phyloP scores from a whole-genome alignment of 1,139 yeast species.

The Saccharomycopsis hybrid region DNA sequence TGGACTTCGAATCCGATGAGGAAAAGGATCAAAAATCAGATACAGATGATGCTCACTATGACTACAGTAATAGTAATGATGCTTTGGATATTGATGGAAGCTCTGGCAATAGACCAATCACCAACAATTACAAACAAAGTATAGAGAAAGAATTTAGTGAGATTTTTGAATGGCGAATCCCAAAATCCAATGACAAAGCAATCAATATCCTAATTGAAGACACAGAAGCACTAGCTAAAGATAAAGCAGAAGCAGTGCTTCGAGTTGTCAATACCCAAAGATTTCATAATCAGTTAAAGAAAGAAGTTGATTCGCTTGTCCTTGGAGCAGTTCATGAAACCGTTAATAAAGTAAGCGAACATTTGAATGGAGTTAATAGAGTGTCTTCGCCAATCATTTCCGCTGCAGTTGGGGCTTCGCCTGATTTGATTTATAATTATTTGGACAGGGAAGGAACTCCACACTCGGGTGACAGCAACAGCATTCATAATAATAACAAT shows the following conservation, averaged over 20 bases:
- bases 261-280: conserved; percentile 72
- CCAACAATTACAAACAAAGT: not conserved
- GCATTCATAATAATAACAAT: too few relatives aligned
- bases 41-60: too few relatives aligned
- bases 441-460: conserved; percentile 21
- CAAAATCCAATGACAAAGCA: conserved; percentile 34
- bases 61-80: too few relatives aligned
- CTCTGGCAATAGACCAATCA: conserved; percentile 5
- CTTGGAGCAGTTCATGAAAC: conserved; percentile 61
- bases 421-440: conserved; percentile 23
- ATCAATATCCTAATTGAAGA: conserved; percentile 59
- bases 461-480: not conserved
- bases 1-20: conserved; percentile 20
- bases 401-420: conserved; percentile 5
- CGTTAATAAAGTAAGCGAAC: conserved; percentile 44
- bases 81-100: too few relatives aligned
- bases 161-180: conserved; percentile 21
- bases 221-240: conserved; percentile 53
- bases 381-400: conserved; percentile 1
- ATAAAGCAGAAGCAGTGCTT: conserved; percentile 68
- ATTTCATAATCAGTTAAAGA: conserved; percentile 73
- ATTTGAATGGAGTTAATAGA: conserved; percentile 1
- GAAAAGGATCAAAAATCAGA: conserved; percentile 22
- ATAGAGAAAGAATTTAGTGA: conserved; percentile 14
- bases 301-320: conserved; percentile 74